Percentiles rank a stretch among this genome's conserved stretches.
Evolutionary conservation across 148 eudicot genomes (phyloP).

Genomic region (Limonium bicolor): DNA sequence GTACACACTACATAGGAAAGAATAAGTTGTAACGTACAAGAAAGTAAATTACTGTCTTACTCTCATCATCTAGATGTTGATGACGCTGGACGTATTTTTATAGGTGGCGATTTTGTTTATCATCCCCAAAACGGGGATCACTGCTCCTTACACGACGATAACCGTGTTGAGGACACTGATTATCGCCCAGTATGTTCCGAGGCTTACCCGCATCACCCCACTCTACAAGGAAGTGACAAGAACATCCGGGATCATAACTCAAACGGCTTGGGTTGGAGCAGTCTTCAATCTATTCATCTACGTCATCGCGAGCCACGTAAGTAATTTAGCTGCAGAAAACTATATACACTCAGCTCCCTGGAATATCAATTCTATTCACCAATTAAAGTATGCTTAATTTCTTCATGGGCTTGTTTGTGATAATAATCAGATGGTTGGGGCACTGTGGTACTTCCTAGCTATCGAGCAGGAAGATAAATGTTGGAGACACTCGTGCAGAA

Average conservation of each 20-base stretch:
- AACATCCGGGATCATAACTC: slow-evolving; percentile 65
- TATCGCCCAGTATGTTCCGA: slow-evolving; percentile 49
- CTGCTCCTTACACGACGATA: slow-evolving; percentile 28
- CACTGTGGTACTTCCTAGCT: slow-evolving; percentile 70
- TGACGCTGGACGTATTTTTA: neutral
- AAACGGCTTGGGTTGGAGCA: slow-evolving; percentile 92
- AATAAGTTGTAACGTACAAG: no score
- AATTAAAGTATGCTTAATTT: neutral
- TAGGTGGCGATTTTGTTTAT: slow-evolving; percentile 40
- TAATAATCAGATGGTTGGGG: slow-evolving; percentile 49
- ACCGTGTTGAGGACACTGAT: slow-evolving; percentile 43
- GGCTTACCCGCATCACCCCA: slow-evolving; percentile 50
- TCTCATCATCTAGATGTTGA: neutral
- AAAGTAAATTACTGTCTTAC: no score
- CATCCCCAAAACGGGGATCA: slow-evolving; percentile 15
- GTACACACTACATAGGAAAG: no score
- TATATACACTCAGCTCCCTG: neutral
- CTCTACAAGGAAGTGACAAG: slow-evolving; percentile 53
- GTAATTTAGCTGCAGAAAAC: slow-evolving; percentile 6
- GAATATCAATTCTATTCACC: neutral
- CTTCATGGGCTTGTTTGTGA: neutral
- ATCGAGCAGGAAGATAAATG: slow-evolving; percentile 45
- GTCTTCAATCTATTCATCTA: slow-evolving; percentile 69
- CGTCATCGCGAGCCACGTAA: slow-evolving; percentile 94
- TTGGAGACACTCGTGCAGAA: slow-evolving; percentile 38